phyloP scores from a whole-genome alignment of 352 stramenopile species.

The Globisporangium orthogonon region DNA sequence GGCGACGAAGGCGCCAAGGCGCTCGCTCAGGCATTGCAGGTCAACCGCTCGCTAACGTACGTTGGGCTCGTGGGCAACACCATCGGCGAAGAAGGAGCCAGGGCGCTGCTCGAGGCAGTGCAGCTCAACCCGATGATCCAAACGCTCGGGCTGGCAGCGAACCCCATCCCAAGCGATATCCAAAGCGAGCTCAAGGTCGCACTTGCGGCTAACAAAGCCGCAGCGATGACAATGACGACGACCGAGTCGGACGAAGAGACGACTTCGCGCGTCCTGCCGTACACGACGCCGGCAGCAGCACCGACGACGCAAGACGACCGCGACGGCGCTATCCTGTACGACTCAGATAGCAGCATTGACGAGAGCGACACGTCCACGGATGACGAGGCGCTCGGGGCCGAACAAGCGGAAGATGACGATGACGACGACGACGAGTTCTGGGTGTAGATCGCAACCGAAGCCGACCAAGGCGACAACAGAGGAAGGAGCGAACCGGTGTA shows the following conservation, averaged over 20 bases:
- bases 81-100: slow-evolving; percentile 32
- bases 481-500: too few species aligned
- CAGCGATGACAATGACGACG: slow-evolving; percentile 7
- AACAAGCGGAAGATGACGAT: slow-evolving; percentile 2
- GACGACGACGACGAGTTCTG: slow-evolving; percentile 12
- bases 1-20: slow-evolving; percentile 38
- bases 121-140: slow-evolving; percentile 38
- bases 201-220: slow-evolving; percentile 36
- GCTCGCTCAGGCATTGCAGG: slow-evolving; percentile 35
- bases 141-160: slow-evolving; percentile 35
- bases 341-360: slow-evolving; percentile 9
- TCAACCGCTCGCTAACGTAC: slow-evolving; percentile 46
- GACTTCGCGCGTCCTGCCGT: neutral
- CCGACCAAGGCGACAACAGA: neutral
- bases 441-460: neutral
- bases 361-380: slow-evolving; percentile 9
- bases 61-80: slow-evolving; percentile 40
- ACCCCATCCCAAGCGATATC: slow-evolving; percentile 31
- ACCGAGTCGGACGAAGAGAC: slow-evolving; percentile 1
- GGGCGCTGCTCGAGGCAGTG: slow-evolving; percentile 35
- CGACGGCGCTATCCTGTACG: neutral
- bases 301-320: neutral
- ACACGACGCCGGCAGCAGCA: neutral
- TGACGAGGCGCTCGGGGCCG: neutral
- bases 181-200: slow-evolving; percentile 31